phyloP scores from a whole-genome alignment of 495 filamentous ascomycete genomes.

The Tuber indicum region DNA sequence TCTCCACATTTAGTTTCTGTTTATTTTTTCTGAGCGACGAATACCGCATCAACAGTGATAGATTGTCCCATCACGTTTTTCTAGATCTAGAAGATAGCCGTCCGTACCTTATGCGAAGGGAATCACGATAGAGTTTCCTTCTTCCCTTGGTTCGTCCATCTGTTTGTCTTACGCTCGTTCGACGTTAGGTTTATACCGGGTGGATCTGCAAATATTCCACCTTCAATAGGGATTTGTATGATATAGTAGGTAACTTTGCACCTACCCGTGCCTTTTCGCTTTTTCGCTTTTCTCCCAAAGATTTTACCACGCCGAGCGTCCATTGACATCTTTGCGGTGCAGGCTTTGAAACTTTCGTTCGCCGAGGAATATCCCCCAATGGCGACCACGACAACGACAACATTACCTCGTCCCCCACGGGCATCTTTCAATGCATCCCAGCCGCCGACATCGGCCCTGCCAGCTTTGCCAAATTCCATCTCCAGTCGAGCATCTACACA shows the following conservation, averaged over 20 bases:
- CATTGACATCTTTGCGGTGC: conserved; percentile 17
- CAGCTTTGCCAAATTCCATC: conserved; percentile 31
- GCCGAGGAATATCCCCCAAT: conserved; percentile 7
- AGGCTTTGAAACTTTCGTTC: conserved; percentile 7
- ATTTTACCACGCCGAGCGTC: neutral
- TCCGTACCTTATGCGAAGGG: conserved; percentile 26
- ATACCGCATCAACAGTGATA: neutral
- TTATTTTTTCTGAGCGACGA: conserved; percentile 8
- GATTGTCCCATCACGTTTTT: conserved; percentile 4
- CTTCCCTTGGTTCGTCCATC: conserved; percentile 6
- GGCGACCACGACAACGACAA: conserved; percentile 39
- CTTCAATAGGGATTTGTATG: conserved; percentile 19
- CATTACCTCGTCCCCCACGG: conserved; percentile 37
- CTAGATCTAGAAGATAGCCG: conserved; percentile 17
- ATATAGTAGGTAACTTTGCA: conserved; percentile 22
- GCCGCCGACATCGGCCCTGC: conserved; percentile 34
- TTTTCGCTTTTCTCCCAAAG: neutral
- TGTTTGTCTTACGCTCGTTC: neutral
- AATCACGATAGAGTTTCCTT: conserved; percentile 19
- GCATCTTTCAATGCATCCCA: conserved; percentile 30
- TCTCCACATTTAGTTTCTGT: conserved; percentile 22
- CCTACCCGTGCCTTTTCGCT: conserved; percentile 18
- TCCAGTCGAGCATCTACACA: conserved; percentile 25
- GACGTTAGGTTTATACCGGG: neutral
- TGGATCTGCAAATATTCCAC: neutral